These are phyloP conservation scores for Penicillium crystallinum DNA, from an alignment of 495 filamentous ascomycete genomes.

Conservation along the genomic window DNA sequence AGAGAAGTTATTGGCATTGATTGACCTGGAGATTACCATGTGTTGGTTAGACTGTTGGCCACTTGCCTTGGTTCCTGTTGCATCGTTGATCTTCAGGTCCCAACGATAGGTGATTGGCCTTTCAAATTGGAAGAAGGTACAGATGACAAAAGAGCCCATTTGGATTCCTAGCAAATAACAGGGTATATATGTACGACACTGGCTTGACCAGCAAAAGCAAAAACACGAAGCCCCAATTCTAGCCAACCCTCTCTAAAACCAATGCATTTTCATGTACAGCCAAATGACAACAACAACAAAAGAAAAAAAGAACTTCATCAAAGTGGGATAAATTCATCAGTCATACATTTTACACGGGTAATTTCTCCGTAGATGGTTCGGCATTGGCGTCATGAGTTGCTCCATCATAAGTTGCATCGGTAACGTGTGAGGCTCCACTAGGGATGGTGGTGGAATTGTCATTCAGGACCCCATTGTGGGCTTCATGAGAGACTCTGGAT, in stretches of 20 bases:
- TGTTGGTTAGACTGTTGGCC: too few species aligned
- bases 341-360: constrained; percentile 5
- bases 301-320: background rate
- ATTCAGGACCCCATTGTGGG: background rate
- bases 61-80: too few species aligned
- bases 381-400: background rate
- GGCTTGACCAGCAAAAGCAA: background rate
- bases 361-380: background rate
- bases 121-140: too few species aligned
- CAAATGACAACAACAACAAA: background rate
- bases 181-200: constrained; percentile 11
- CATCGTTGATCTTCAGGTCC: too few species aligned
- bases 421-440: background rate
- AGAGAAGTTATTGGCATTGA: too few species aligned
- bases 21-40: too few species aligned
- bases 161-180: constrained; percentile 4
- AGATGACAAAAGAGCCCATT: too few species aligned
- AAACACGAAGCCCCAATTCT: background rate
- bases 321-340: background rate
- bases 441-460: background rate
- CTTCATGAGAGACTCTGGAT: background rate
- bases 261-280: background rate
- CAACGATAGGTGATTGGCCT: too few species aligned
- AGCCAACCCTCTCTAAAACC: background rate
- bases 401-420: background rate